These are phyloP conservation scores for Meredithiella fracta DNA, from an alignment of 2,329 filamentous ascomycete species.

Conservation along the genomic window DNA sequence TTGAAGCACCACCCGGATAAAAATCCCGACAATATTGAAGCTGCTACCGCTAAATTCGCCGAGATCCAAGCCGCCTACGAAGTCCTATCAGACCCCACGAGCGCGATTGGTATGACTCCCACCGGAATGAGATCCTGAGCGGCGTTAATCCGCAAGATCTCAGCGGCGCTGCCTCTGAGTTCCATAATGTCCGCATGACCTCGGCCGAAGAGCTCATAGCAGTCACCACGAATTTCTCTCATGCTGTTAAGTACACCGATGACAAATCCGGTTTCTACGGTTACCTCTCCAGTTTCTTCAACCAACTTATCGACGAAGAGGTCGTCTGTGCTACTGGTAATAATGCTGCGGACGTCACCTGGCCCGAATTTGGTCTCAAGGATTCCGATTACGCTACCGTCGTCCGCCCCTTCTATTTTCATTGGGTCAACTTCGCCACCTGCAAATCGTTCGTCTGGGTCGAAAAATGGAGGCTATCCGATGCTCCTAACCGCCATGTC, in stretches of 20 bases:
- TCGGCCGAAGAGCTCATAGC: slow-evolving; percentile 63
- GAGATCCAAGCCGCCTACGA: slow-evolving; percentile 89
- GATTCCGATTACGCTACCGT: slow-evolving; percentile 58
- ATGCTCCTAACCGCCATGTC: slow-evolving; percentile 71
- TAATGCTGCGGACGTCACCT: slow-evolving; percentile 50
- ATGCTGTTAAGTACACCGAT: slow-evolving; percentile 64
- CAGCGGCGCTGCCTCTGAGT: slow-evolving; percentile 39
- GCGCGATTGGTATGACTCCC: slow-evolving; percentile 93
- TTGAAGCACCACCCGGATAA: slow-evolving; percentile 90
- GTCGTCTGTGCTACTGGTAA: slow-evolving; percentile 39
- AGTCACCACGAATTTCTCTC: slow-evolving; percentile 66
- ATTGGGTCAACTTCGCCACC: slow-evolving; percentile 70
- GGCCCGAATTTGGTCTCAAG: slow-evolving; percentile 71
- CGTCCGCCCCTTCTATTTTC: slow-evolving; percentile 64
- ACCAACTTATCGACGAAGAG: slow-evolving; percentile 67
- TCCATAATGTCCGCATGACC: slow-evolving; percentile 56
- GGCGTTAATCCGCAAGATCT: slow-evolving; percentile 36
- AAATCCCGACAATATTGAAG: slow-evolving; percentile 73
- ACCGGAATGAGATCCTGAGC: slow-evolving; percentile 67
- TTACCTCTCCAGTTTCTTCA: slow-evolving; percentile 60
- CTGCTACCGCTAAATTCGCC: slow-evolving; percentile 71
- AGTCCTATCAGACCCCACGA: slow-evolving; percentile 90
- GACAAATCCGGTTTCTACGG: slow-evolving; percentile 71
- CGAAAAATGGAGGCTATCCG: slow-evolving; percentile 65
- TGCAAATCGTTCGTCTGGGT: slow-evolving; percentile 79